Evolutionary conservation across 805 yeast species (phyloP).

Genomic region (Yarrowia alimentaria): DNA sequence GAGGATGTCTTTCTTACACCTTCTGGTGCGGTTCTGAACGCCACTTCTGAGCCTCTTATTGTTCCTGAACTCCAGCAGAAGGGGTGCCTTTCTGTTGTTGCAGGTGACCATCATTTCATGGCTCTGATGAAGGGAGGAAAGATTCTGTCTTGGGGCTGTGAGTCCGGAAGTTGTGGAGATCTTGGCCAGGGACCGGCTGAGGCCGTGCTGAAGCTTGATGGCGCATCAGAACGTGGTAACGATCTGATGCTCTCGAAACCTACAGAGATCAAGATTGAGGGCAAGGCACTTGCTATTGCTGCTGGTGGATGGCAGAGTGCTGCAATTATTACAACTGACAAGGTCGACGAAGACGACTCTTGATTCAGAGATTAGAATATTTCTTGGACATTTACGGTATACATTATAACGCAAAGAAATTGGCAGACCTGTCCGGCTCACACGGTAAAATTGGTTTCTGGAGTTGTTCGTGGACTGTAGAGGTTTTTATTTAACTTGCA

Average conservation of each 20-base stretch:
- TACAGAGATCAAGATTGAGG: conserved; percentile 40
- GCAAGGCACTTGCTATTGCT: conserved; percentile 54
- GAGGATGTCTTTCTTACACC: conserved; percentile 45
- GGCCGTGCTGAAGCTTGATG: conserved; percentile 28
- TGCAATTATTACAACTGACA: conserved; percentile 45
- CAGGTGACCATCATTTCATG: conserved; percentile 70
- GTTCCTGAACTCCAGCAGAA: conserved; percentile 48
- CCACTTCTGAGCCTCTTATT: conserved; percentile 39
- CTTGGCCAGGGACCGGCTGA: conserved; percentile 56
- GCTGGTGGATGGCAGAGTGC: conserved; percentile 84
- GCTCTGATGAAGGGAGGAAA: conserved; percentile 62
- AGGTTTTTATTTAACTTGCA: no score
- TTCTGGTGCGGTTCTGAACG: not conserved
- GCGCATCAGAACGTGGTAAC: conserved; percentile 6
- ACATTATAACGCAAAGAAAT: no score
- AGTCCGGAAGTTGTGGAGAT: conserved; percentile 62
- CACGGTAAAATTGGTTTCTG: no score
- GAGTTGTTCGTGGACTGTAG: no score
- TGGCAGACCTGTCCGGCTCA: no score
- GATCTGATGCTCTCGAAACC: conserved; percentile 44
- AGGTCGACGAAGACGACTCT: no score
- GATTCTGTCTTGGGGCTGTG: conserved; percentile 66
- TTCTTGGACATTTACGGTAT: no score
- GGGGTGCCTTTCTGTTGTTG: conserved; percentile 54
- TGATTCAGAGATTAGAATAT: no score